Evolutionary conservation across 495 filamentous ascomycete species (phyloP), one percentile per base, ranked within the genome.

Genomic region (Cairneyella variabilis): DNA sequence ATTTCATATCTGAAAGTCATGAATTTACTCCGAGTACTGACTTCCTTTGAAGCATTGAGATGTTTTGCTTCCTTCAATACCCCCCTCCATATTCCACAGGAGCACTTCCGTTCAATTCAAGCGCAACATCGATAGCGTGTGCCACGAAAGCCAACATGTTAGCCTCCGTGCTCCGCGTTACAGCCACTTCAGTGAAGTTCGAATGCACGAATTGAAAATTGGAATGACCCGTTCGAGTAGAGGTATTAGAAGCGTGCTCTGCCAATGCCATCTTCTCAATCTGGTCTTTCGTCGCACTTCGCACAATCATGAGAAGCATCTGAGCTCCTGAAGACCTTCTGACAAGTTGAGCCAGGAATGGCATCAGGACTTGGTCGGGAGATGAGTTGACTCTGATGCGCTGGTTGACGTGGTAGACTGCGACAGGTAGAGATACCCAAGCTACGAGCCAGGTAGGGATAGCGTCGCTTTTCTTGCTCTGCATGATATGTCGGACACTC

Each of bases 391-490:
- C n/a, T 14, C 27, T 16, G 3, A 46, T 26, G 22, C 26, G 51
- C 26, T 53, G 51, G 20, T 22, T 32, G 16, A 53, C 51, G 41
- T 53, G 25, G 41, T 53, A 46, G 1, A 53, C 41, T 1, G 40
- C 40, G 2, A 38, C 51, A 10, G 51, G 51, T 4, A 53, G 51
- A 3, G 41, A 45, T 7, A 53, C 51, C 51, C 51, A 53, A 4
- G 51, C 20, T 12, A 53, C 51, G 14, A 53, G 41, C 51, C 51
- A 53, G 22, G 20, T 54, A 3, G 42, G 44, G 20, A 54, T 20
- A 22, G 52, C 36, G 16, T 54, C 52, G 39, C 41, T 54, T 40
- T 48, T 54, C 43, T 54, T 54, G 23, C 28, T 54, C 10, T 42
- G 40, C 21, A 54, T 54, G 26, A 54, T 11, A 16, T 37, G 32